phyloP scores from a whole-genome alignment of 345 rosid genomes.

The Brassica rapa region DNA sequence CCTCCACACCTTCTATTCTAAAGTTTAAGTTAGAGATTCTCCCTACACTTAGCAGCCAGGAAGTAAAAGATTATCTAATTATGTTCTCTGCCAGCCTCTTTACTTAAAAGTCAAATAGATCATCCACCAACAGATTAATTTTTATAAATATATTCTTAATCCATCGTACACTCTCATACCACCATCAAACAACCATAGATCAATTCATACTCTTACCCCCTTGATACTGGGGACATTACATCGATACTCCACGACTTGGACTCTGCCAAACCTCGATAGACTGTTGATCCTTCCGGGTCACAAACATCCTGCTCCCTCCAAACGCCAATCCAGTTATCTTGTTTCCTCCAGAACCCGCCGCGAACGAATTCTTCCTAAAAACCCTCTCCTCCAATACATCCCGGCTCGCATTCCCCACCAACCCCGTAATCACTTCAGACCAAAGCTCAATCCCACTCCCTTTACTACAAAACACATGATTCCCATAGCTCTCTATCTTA shows the following conservation, averaged over 20 bases:
- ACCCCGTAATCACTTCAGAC: slow-evolving; percentile 72
- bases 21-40: background rate
- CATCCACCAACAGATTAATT: background rate
- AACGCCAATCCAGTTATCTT: slow-evolving; percentile 66
- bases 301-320: slow-evolving; percentile 87
- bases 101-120: background rate
- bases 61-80: background rate
- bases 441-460: slow-evolving; percentile 72
- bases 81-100: background rate
- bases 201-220: background rate
- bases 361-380: slow-evolving; percentile 65
- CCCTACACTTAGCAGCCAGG: background rate
- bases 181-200: background rate
- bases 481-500: slow-evolving; percentile 76
- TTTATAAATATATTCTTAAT: background rate
- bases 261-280: slow-evolving; percentile 89
- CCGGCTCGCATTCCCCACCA: slow-evolving; percentile 36
- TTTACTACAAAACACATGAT: slow-evolving; percentile 75
- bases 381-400: slow-evolving; percentile 55
- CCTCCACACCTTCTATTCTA: background rate
- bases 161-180: background rate
- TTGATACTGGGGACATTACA: slow-evolving; percentile 2
- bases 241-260: slow-evolving; percentile 43
- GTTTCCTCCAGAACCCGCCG: slow-evolving; percentile 55
- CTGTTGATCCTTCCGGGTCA: slow-evolving; percentile 71